Base-by-base conservation (phyloP, 2,329 filamentous ascomycete species). In the Nemania sp. region DNA sequence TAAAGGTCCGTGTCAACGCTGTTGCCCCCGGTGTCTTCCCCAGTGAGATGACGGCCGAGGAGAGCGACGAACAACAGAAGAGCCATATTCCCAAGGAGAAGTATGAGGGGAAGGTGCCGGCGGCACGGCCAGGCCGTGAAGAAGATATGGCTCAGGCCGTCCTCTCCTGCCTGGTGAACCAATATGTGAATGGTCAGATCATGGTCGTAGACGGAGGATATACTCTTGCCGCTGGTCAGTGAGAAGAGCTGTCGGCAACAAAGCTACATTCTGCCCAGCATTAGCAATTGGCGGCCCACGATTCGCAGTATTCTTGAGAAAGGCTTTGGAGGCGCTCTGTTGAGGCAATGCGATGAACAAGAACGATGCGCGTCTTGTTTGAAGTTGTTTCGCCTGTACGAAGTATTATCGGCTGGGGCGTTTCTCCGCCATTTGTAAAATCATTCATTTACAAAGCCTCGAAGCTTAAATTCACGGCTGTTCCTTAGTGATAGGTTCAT, bases 1-100 rank as follows among this genome's bases (percentile, higher is more conserved):
- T 89, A 62, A 88, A 85, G 72, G 80, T 84, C 42, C 90, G 92
- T 66, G 82, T 89, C 39, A 83, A 92, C 70, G 86, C 88, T 42
- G 90, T 91, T 62, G 90, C 90, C 0, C 90, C 90, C 0, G 89
- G 89, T 35, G 81, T 90, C 29, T 84, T 84, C 68, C 88, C 87
- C 17, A 89, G 87, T 69, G 89, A 90, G 82, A 91, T 90, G 89
- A 88, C 87, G 40, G 82, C 84, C 1, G 73, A 73, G 2, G 77
- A 74, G 12, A 81, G 78, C 29, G 76, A 80, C 17, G 75, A 77
- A 17, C 70, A 69, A 34, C 82, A 84, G 64, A 90, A 89, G 75
- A 81, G 88, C 67, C 77, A 84, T 57, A 79, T 86, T 34, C 81
- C 81, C 37, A 79, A 80, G 67, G 81, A 84, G 15, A 79, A 80